Percentiles rank a stretch among this genome's conserved stretches.
Evolutionary conservation across 371 early-diverging fungal species (phyloP).

Genomic region (Basidiobolus heterosporus): DNA sequence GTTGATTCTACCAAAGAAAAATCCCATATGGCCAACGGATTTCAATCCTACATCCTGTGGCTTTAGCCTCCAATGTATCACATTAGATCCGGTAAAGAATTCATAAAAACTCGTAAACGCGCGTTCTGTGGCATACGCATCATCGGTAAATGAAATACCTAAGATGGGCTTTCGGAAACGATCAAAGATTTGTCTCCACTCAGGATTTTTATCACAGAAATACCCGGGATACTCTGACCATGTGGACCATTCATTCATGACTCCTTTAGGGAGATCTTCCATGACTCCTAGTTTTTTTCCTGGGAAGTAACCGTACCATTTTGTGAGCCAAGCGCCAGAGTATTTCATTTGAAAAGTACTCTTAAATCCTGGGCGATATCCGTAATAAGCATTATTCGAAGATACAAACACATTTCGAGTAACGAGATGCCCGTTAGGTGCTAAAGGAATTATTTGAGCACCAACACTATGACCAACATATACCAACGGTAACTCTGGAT

Average conservation of each 20-base stretch:
- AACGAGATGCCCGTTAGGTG: constrained; percentile 13
- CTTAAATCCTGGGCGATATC: constrained; percentile 10
- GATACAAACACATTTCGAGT: constrained; percentile 13
- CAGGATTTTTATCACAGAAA: constrained; percentile 16
- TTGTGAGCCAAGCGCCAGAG: constrained; percentile 11
- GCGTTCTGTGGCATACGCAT: constrained; percentile 11
- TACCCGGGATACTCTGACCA: constrained; percentile 12
- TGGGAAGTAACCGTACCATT: constrained; percentile 11
- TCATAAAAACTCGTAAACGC: constrained; percentile 8
- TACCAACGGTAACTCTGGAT: constrained; percentile 11
- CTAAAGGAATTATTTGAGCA: constrained; percentile 11
- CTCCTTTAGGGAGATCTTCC: constrained; percentile 17
- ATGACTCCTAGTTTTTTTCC: constrained; percentile 13
- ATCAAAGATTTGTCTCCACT: constrained; percentile 16
- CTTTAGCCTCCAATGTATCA: neutral
- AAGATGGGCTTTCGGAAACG: constrained; percentile 11
- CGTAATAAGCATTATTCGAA: constrained; percentile 14
- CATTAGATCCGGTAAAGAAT: too few relatives aligned
- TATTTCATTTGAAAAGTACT: constrained; percentile 15
- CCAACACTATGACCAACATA: constrained; percentile 16
- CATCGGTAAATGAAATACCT: constrained; percentile 14
- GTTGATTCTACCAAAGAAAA: constrained; percentile 13
- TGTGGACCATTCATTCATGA: constrained; percentile 11
- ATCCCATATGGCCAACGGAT: constrained; percentile 17
- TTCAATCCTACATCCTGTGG: constrained; percentile 15